Evolutionary conservation across 2,329 filamentous ascomycete genomes (phyloP), one percentile per base, ranked within the genome.

Genomic region (Claviceps maximensis): DNA sequence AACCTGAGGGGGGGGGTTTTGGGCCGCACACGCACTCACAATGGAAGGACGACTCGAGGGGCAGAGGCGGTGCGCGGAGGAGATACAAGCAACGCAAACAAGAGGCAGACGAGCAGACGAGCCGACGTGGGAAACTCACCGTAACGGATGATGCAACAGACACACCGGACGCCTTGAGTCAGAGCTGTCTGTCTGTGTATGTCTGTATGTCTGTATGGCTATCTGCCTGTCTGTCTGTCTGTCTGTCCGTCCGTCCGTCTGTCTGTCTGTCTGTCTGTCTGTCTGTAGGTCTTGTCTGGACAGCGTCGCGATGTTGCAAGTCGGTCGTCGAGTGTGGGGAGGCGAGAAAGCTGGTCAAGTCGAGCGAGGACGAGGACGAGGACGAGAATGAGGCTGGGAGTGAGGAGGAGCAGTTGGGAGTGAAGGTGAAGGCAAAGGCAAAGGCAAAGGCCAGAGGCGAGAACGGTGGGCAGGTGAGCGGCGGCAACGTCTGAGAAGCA

Each of bases 11-110:
- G 44, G 44, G 46, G 49, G n/a, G n/a, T n/a, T n/a, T 49, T 49
- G 41, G 53, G 25, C 53, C 47, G 53, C 53, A 55, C 53, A 17
- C 25, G 53, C 53, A 55, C 50, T 52, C 49, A 29, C 42, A 51
- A 40, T 53, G 49, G 46, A 48, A 53, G 51, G 49, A 42, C 41
- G 55, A 53, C 44, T 40, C 19, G 44, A 51, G 49, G 47, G n/a
- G 33, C 17, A 33, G 40, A n/a, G 46, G 51, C 47, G 47, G 47
- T 29, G 46, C 49, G 49, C 36, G 7, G 38, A 45, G 52, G 52
- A 13, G n/a, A 54, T 40, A 51, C 50, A 52, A 33, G 29, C 21
- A 50, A 53, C 25, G 51, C 50, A 49, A 27, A 44, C 49, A 19
- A 36, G 21, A 46, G 36, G 21, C 27, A 42, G 19, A 31, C 15